Conservation (phyloP, 208 protist genomes). For the Crithidia brevicula region DNA sequence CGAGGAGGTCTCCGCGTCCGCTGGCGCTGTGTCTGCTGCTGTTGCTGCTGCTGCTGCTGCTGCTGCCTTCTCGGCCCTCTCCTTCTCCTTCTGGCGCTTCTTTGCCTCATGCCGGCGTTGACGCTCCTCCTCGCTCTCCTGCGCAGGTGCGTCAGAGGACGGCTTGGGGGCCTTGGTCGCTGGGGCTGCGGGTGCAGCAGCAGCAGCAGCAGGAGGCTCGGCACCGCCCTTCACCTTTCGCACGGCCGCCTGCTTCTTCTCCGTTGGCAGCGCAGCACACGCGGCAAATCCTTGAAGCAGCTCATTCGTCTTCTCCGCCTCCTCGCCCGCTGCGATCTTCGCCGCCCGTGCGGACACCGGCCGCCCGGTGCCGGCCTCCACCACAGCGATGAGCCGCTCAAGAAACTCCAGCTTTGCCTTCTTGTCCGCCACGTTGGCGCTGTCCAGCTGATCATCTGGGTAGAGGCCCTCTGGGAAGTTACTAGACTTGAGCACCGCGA, state of each 20-base stretch:
- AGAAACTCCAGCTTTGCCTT: conserved; percentile 87
- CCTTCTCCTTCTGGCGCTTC: conserved; percentile 48
- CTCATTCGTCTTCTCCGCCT: conserved; percentile 89
- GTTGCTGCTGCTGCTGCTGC: conserved; percentile 2
- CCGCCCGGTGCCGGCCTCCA: conserved; percentile 79
- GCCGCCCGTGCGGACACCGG: conserved; percentile 59
- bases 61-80: conserved; percentile 1
- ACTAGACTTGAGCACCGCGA: conserved; percentile 58
- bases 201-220: background rate
- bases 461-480: conserved; percentile 80
- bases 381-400: conserved; percentile 66
- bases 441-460: conserved; percentile 71
- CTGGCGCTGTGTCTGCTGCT: conserved; percentile 14
- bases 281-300: conserved; percentile 84
- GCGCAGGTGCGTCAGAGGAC: no score
- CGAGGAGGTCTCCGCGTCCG: background rate
- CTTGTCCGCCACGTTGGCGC: conserved; percentile 79
- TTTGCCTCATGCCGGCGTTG: conserved; percentile 54
- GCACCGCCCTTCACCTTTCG: conserved; percentile 52
- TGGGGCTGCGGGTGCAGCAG: conserved; percentile 16
- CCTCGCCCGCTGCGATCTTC: conserved; percentile 88
- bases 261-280: conserved; percentile 62
- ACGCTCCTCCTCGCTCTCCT: conserved; percentile 68
- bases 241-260: conserved; percentile 72
- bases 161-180: no score